Conservation (phyloP, 768 basidiomycete genomes). For the Lyophyllum atratum region DNA sequence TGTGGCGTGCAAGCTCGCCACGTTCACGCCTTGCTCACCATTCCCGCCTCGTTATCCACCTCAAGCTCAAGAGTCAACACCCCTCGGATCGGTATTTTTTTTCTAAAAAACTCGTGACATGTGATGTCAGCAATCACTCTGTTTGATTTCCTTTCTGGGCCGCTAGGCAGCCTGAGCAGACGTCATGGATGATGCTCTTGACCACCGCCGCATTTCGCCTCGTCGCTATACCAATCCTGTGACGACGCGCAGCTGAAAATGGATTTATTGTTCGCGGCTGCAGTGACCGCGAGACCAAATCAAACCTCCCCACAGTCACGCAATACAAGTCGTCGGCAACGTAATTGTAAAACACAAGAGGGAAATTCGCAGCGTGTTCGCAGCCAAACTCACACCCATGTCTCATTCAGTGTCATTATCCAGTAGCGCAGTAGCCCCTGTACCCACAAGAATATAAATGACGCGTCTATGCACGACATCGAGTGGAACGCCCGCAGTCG, state of each 20-base stretch:
- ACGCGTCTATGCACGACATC: neutral
- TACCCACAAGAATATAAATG: neutral
- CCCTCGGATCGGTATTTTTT: no score
- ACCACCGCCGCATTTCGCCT: no score
- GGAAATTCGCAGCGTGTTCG: neutral
- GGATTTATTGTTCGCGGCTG: neutral
- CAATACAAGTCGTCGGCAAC: neutral
- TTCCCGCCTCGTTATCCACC: no score
- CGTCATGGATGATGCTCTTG: neutral
- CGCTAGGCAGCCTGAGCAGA: neutral
- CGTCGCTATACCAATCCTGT: neutral
- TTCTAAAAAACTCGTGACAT: constrained; percentile 1
- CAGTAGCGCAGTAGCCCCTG: neutral
- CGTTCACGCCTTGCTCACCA: constrained; percentile 9
- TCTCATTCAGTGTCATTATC: neutral
- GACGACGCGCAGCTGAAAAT: no score
- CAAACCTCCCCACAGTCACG: neutral
- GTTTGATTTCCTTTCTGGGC: neutral
- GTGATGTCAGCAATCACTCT: constrained; percentile 3
- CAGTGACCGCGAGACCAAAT: neutral
- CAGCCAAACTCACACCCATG: neutral
- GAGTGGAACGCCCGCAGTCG: no score
- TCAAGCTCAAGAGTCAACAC: no score
- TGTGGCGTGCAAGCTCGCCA: constrained; percentile 28
- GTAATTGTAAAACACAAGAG: neutral